These are phyloP conservation scores for Malassezia restricta DNA, from an alignment of 1,284 basidiomycete genomes.

Conservation along the genomic window DNA sequence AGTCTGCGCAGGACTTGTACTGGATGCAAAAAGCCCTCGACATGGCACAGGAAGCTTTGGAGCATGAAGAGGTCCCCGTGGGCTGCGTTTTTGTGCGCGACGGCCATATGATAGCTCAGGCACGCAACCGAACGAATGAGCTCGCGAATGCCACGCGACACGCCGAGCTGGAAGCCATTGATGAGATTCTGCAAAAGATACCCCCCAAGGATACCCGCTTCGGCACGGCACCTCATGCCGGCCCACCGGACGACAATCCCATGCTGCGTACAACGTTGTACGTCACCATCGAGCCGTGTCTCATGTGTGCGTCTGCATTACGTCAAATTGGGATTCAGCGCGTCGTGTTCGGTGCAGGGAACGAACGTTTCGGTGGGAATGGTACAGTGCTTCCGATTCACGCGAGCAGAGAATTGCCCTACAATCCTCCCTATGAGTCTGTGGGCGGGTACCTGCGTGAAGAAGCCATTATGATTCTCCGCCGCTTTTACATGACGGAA, in stretches of 20 bases:
- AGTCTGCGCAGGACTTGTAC: slow-evolving; percentile 31
- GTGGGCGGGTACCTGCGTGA: slow-evolving; percentile 73
- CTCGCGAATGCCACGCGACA: slow-evolving; percentile 72
- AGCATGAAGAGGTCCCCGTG: slow-evolving; percentile 80
- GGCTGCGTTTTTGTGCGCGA: slow-evolving; percentile 88
- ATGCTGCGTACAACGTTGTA: slow-evolving; percentile 74
- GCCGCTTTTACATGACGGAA: slow-evolving; percentile 89
- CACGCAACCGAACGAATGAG: slow-evolving; percentile 87
- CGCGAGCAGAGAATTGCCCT: slow-evolving; percentile 21
- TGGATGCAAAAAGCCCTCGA: slow-evolving; percentile 43
- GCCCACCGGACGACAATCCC: slow-evolving; percentile 45
- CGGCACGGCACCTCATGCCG: slow-evolving; percentile 26
- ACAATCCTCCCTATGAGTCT: slow-evolving; percentile 61
- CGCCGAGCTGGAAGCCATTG: slow-evolving; percentile 94
- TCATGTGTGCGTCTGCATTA: slow-evolving; percentile 94
- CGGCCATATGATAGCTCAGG: slow-evolving; percentile 62
- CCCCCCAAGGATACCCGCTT: slow-evolving; percentile 47
- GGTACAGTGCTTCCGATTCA: slow-evolving; percentile 76
- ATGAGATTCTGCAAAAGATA: slow-evolving; percentile 57
- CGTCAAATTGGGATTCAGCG: slow-evolving; percentile 81
- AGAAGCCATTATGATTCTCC: slow-evolving; percentile 85
- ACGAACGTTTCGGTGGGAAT: slow-evolving; percentile 94
- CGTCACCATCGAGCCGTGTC: slow-evolving; percentile 96
- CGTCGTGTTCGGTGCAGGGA: slow-evolving; percentile 86
- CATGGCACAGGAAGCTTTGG: slow-evolving; percentile 59